phyloP scores from a whole-genome alignment of 2,329 filamentous ascomycete species.

The Colletotrichum cordylinicola region DNA sequence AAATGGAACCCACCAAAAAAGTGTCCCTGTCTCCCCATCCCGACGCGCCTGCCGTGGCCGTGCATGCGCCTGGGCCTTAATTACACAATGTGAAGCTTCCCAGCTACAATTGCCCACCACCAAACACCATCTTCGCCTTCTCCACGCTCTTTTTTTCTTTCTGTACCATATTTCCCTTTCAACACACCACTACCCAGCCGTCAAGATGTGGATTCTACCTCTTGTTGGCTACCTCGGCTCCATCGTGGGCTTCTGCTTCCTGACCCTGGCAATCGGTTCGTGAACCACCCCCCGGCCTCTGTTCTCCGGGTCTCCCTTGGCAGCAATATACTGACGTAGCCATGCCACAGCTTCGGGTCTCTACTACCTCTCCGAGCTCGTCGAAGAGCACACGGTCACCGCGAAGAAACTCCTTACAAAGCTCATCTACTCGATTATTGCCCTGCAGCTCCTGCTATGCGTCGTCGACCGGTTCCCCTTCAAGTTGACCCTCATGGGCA shows the following conservation, averaged over 20 bases:
- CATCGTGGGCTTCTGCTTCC: conserved; percentile 87
- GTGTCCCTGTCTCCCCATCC: background rate
- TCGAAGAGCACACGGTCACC: conserved; percentile 95
- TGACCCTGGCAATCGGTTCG: conserved; percentile 90
- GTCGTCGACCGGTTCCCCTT: conserved; percentile 88
- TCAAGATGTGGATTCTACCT: conserved; percentile 92
- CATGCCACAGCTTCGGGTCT: conserved; percentile 79
- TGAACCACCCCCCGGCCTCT: conserved; percentile 1
- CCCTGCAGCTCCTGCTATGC: conserved; percentile 75
- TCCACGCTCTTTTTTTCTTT: background rate
- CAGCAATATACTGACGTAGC: background rate
- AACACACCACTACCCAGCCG: background rate
- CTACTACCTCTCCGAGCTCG: conserved; percentile 97
- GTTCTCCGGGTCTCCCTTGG: conserved; percentile 2
- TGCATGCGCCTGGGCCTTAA: background rate
- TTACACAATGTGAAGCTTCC: background rate
- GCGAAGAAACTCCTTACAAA: conserved; percentile 85
- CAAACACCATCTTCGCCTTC: background rate
- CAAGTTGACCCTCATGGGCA: conserved; percentile 73
- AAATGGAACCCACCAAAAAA: background rate
- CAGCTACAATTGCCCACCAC: background rate
- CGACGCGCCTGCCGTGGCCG: conserved; percentile 1
- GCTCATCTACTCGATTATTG: conserved; percentile 84
- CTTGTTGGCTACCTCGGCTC: conserved; percentile 89
- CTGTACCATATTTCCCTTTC: background rate